Base-by-base conservation (phyloP, 345 rosid species). In the Fremontodendron californicum region DNA sequence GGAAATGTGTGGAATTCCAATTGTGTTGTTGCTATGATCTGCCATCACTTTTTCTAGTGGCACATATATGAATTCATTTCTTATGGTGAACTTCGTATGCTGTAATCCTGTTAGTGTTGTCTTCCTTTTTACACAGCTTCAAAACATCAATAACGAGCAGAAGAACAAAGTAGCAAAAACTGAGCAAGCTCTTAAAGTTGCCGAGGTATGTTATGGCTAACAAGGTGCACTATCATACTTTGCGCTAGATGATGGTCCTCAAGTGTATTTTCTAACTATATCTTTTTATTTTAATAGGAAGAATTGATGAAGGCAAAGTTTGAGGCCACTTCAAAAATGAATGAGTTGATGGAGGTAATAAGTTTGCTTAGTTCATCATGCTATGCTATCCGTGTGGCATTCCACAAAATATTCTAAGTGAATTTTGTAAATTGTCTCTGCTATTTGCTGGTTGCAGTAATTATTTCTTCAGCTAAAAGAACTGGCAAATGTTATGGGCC, bases 131-230 rank as follows among this genome's bases (percentile, higher is more conserved):
- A 31, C 91, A 31, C 91, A 96, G 98, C 92, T 93, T 82, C 87
- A 87, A 85, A 86, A 83, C 84, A 86, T 83, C 65, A 92, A 83
- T 67, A 92, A 90, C 31, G 96, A 90, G 76, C 94, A 92, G 81
- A 90, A 85, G 86, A 85, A 82, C 78, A 88, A 84, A 86, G 86
- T 92, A 69, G 88, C 88, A 35, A 92, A 91, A 87, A 88, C 87
- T 66, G 98, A 93, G 67, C 94, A 93, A 54, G 97, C 97, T 78
- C 96, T 96, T 49, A 90, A 91, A 85, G 81, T 88, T 72, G 97
- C 96, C 72, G 97, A 96, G 93, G 98, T 96, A 82, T 76, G 66
- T 35, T 52, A 61, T 58, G 55, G 46, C 46, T 63, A 16, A n/a
- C 27, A 16, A 54, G 42, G 19, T 33, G 27, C 68, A 31, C 16